phyloP scores from a whole-genome alignment of 768 basidiomycete species.

The Rhizopogon roseolus region DNA sequence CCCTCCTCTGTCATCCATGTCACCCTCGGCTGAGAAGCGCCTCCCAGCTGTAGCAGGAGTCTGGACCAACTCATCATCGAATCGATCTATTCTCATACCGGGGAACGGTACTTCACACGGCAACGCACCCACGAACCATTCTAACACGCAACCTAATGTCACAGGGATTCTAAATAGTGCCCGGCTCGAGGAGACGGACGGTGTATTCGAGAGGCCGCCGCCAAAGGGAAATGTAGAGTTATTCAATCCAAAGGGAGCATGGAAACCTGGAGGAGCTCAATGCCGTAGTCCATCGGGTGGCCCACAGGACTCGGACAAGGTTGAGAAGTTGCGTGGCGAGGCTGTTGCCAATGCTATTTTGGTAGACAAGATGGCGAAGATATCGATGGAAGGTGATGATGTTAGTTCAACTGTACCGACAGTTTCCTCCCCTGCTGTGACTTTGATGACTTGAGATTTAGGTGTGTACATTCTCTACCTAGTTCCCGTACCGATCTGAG shows the following conservation, averaged over 20 bases:
- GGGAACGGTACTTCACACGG: constrained; percentile 28
- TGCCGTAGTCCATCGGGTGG: constrained; percentile 10
- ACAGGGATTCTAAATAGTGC: constrained; percentile 3
- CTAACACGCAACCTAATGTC: constrained; percentile 16
- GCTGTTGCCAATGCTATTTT: constrained; percentile 30
- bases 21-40: constrained; percentile 44
- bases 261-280: constrained; percentile 14
- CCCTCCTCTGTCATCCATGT: constrained; percentile 55
- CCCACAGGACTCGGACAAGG: constrained; percentile 22
- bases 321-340: constrained; percentile 31
- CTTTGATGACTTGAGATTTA: constrained; percentile 21
- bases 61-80: constrained; percentile 59
- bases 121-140: constrained; percentile 34
- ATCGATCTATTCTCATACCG: constrained; percentile 47
- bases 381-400: constrained; percentile 30
- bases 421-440: constrained; percentile 11
- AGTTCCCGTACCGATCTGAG: constrained; percentile 2
- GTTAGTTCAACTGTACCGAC: constrained; percentile 9
- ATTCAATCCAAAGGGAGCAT: constrained; percentile 29
- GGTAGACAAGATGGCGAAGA: constrained; percentile 30
- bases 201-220: constrained; percentile 41
- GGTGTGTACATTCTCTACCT: constrained; percentile 8
- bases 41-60: constrained; percentile 56
- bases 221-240: constrained; percentile 39
- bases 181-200: constrained; percentile 43